These are phyloP conservation scores for Suillus weaverae DNA, from an alignment of 768 basidiomycete genomes.

Conservation along the genomic window DNA sequence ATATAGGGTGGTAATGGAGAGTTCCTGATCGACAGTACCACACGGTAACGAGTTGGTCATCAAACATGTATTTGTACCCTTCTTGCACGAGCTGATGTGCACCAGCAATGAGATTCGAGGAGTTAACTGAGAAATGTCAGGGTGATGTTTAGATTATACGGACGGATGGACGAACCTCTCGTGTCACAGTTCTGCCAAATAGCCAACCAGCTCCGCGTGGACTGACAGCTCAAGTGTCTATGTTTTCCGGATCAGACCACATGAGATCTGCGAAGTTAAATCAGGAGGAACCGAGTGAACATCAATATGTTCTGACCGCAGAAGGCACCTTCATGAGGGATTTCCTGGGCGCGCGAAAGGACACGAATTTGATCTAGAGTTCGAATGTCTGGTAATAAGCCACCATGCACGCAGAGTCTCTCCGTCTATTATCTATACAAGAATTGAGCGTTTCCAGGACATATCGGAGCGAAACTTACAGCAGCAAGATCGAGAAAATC, in stretches of 20 bases:
- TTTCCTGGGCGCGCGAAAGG: slow-evolving; percentile 92
- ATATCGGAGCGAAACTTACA: slow-evolving; percentile 42
- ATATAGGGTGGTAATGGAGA: too few relatives aligned
- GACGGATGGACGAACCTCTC: slow-evolving; percentile 53
- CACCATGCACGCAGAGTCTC: slow-evolving; percentile 93
- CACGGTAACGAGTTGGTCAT: slow-evolving; percentile 86
- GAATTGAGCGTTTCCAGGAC: not conserved
- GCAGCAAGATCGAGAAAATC: slow-evolving; percentile 95
- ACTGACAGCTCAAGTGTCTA: slow-evolving; percentile 95
- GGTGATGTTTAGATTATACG: not conserved
- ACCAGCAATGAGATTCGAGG: slow-evolving; percentile 83
- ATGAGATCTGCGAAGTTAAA: slow-evolving; percentile 69
- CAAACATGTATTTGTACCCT: slow-evolving; percentile 97
- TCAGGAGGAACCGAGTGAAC: not conserved
- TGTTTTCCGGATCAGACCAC: slow-evolving; percentile 98
- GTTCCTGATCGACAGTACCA: too few relatives aligned
- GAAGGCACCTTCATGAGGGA: slow-evolving; percentile 98
- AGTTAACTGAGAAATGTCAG: slow-evolving; percentile 58
- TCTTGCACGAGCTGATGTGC: slow-evolving; percentile 98
- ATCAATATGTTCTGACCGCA: slow-evolving; percentile 55
- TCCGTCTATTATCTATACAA: slow-evolving; percentile 87
- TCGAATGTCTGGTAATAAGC: slow-evolving; percentile 92
- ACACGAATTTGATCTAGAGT: slow-evolving; percentile 94
- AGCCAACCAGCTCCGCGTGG: slow-evolving; percentile 96
- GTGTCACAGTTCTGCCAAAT: slow-evolving; percentile 84